Conservation (phyloP, 2,329 filamentous ascomycete genomes). For the Xylariaceae sp. region DNA sequence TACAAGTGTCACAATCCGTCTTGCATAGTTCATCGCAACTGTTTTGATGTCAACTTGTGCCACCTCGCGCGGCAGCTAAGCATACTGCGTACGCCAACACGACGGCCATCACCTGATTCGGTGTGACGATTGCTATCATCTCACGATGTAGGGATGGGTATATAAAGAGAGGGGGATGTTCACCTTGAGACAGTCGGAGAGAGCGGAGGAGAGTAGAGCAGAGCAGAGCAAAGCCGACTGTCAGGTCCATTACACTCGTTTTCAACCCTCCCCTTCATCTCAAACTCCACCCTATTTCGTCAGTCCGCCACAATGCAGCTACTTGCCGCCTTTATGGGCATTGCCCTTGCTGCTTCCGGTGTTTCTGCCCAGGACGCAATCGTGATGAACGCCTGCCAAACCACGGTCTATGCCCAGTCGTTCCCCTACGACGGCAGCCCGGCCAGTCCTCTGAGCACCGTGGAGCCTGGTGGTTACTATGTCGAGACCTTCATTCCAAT, state of each 20-base stretch:
- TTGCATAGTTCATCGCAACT: background rate
- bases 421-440: conserved; percentile 32
- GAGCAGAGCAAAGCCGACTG: background rate
- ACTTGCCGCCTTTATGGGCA: conserved; percentile 25
- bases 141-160: background rate
- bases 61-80: background rate
- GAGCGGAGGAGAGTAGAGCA: background rate
- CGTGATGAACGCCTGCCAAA: conserved; percentile 35
- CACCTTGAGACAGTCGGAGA: background rate
- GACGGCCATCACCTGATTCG: background rate
- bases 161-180: conserved; percentile 8
- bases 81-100: background rate
- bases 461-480: conserved; percentile 27
- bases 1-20: background rate
- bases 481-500: conserved; percentile 32
- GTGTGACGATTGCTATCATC: background rate
- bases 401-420: conserved; percentile 36
- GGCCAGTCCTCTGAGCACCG: conserved; percentile 32
- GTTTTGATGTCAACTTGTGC: background rate
- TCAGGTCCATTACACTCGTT: background rate
- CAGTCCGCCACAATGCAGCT: conserved; percentile 28
- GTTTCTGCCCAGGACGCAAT: conserved; percentile 34
- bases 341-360: conserved; percentile 31
- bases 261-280: background rate
- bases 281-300: background rate